Evolutionary conservation across 2,329 filamentous ascomycete species (phyloP), one percentile per base, ranked within the genome.

Genomic region (Exophiala spinifera): DNA sequence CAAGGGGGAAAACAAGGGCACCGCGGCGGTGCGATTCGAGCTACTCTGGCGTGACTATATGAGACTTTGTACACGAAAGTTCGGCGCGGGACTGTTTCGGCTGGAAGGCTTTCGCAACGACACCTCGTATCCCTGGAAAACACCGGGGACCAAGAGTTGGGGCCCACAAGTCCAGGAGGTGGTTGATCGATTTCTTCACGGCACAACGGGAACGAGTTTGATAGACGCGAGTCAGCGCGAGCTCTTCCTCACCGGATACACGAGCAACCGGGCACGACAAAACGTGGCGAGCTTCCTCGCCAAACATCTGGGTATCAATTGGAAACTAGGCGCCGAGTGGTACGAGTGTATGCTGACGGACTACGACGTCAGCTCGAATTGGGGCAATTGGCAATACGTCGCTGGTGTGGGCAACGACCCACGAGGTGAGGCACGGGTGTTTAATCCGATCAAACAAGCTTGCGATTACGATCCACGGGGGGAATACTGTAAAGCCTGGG

Each of bases 311-410:
- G 78, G 79, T 1, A 83, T 92, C 19, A 88, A 92, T 69, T 94
- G 89, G 89, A 81, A 87, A 0, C 78, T 88, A 13, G 89, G 88
- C 0, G 89, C 88, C 0, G 88, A 91, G 67, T 92, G 87, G 86
- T 92, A 91, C 65, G 88, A 92, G 67, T 82, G 79, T 66, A 74
- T 87, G 65, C 76, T 91, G 2, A 76, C 86, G 25, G 89, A 94
- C 66, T 90, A 91, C 66, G 88, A 92, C 62, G 79, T 87, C 0
- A 83, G 80, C 13, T 86, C 79, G 55, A 91, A 91, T 62, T 92
- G 87, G 87, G 84, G 84, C 8, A 91, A 90, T 64, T 91, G 88
- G 88, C 87, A 91, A 68, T 92, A 92, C 57, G 82, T 89, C 0
- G 80, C 88, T 0, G 88, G 88, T 0, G 87, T 92, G 0, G 88